A percentile compares a stretch with the other conserved stretches of the same genome.
phyloP scores from a whole-genome alignment of 2,329 filamentous ascomycete species.

The Fusarium ramigenum region DNA sequence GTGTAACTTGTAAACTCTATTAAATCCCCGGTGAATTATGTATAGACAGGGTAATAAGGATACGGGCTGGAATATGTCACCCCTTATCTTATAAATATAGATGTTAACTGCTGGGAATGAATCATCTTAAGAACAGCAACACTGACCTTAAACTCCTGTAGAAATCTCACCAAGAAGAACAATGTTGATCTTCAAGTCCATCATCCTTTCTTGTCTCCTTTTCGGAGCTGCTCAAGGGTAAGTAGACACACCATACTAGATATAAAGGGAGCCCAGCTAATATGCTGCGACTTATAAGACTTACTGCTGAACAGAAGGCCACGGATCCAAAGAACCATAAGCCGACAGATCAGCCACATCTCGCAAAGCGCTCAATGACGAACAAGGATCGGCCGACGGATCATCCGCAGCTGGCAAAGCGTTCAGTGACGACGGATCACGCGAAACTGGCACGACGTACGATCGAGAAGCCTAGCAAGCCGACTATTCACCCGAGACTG shows the following conservation, averaged over 20 bases:
- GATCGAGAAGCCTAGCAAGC: not conserved
- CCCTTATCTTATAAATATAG: not conserved
- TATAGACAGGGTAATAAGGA: not conserved
- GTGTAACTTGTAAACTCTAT: not conserved
- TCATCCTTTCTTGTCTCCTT: not conserved
- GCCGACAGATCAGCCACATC: rapidly evolving
- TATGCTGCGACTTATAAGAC: not conserved
- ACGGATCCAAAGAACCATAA: not conserved
- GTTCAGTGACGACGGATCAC: not conserved
- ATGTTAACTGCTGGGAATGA: rapidly evolving
- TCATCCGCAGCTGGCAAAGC: not conserved
- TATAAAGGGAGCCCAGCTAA: too few relatives aligned
- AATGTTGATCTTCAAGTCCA: not conserved
- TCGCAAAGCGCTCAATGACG: not conserved
- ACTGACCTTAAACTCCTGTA: rapidly evolving
- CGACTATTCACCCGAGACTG: not conserved
- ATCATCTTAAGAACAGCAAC: not conserved
- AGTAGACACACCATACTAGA: rapidly evolving
- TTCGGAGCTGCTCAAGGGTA: not conserved
- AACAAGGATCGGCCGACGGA: rapidly evolving
- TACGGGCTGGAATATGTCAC: rapidly evolving
- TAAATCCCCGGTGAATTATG: rapidly evolving
- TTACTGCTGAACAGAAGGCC: rapidly evolving
- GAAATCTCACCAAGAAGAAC: rapidly evolving
- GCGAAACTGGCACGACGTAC: not conserved